These are phyloP conservation scores for Zizania palustris DNA, from an alignment of 202 grass and related monocot species.

Conservation along the genomic window DNA sequence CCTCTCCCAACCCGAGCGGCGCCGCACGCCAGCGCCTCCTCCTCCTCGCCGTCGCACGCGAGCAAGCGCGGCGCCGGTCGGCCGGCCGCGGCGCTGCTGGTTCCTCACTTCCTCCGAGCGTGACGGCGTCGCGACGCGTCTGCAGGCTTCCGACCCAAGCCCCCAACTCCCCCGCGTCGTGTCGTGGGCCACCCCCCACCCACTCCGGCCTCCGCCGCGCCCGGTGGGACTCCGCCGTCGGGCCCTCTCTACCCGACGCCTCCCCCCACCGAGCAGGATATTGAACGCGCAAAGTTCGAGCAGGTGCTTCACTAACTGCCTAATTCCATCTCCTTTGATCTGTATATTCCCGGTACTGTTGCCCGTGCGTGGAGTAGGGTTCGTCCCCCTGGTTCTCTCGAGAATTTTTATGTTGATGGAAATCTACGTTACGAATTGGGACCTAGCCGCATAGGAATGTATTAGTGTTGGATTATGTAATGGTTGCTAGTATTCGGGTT, in stretches of 20 bases:
- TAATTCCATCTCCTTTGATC: constrained; percentile 19
- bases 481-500: constrained; percentile 32
- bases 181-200: too few relatives aligned
- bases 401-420: background rate
- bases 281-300: constrained; percentile 57
- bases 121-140: too few relatives aligned
- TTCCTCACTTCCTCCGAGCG: too few relatives aligned
- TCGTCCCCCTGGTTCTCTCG: constrained; percentile 11
- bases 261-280: constrained; percentile 42
- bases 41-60: too few relatives aligned
- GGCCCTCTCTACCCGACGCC: constrained; percentile 54
- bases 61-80: too few relatives aligned
- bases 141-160: too few relatives aligned
- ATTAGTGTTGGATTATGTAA: background rate
- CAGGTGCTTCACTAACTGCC: constrained; percentile 59
- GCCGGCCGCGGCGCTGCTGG: too few relatives aligned
- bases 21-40: too few relatives aligned
- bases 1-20: too few relatives aligned
- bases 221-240: too few relatives aligned
- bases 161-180: too few relatives aligned
- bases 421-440: background rate
- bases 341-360: background rate
- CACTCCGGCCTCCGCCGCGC: too few relatives aligned
- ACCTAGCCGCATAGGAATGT: background rate
- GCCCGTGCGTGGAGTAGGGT: constrained; percentile 35